Base-by-base conservation (phyloP, 495 filamentous ascomycete genomes). In the Tuber umbilicatum region DNA sequence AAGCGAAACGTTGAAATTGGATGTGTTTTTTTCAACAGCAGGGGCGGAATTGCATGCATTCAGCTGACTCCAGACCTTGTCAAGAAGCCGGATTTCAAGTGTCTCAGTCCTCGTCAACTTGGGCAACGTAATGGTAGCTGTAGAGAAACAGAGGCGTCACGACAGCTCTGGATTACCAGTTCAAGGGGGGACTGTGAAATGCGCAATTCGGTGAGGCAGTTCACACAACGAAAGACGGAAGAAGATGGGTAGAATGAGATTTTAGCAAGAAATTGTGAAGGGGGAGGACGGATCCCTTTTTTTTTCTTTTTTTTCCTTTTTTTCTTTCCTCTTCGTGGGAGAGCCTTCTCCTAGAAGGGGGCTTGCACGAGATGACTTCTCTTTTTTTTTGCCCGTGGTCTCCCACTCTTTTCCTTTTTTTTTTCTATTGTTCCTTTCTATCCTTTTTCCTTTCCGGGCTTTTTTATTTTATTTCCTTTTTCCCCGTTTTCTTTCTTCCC, bases 151-250 rank as follows among this genome's bases (percentile, higher is more conserved):
- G 55, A 70, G 70, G 74, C 71, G 76, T 70, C 76, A 76, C 70
- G 68, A 50, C 72, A 73, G 72, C 76, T 78, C 77, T 76, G 77
- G 68, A 78, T 64, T 79, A 74, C 75, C 75, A 70, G 72, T 69
- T 74, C 77, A 79, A 79, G 77, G 77, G 76, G 76, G 77, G 75
- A 43, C 74, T 69, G 75, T 79, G 72, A 76, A 50, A 79, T 79
- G 69, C 77, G 76, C 76, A 79, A 79, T 79, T 79, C 77, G 77
- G 78, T 76, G 73, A 64, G 69, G 77, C 64, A 78, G 72, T 78
- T 74, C 60, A 79, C 75, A 68, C 50, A 70, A 74, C 70, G 76
- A 41, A 39, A 69, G 64, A 64, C 68, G 60, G 68, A 50, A 69
- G 42, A 71, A 73, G 71, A 47, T 41, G 71, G 68, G 71, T 40